phyloP scores from a whole-genome alignment of 2,329 filamentous ascomycete species.

The Byssoonygena ceratinophila region DNA sequence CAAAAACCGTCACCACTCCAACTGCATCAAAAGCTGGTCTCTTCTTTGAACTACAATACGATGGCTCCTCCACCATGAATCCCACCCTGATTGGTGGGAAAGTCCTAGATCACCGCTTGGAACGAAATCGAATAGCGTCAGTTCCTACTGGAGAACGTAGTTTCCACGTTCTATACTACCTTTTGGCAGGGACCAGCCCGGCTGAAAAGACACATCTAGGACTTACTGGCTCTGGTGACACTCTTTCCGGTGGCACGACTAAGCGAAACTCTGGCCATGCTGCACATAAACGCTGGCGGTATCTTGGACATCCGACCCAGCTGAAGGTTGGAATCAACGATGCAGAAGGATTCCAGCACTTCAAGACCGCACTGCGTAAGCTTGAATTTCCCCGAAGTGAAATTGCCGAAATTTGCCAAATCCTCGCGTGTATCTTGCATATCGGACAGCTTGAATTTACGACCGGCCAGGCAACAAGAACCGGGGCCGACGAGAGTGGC shows the following conservation, averaged over 20 bases:
- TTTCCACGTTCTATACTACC: constrained; percentile 92
- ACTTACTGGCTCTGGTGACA: constrained; percentile 42
- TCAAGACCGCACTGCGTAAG: constrained; percentile 90
- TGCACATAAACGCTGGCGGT: constrained; percentile 81
- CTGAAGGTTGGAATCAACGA: constrained; percentile 97
- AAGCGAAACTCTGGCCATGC: constrained; percentile 45
- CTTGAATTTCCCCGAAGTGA: constrained; percentile 87
- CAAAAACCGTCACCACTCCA: constrained; percentile 89
- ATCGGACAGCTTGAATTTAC: constrained; percentile 94
- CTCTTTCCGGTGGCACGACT: constrained; percentile 34
- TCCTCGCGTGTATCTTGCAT: constrained; percentile 88
- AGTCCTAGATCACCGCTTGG: constrained; percentile 81
- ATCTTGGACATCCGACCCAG: constrained; percentile 90
- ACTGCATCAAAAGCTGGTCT: constrained; percentile 92
- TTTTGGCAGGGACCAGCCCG: constrained; percentile 79
- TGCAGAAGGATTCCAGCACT: constrained; percentile 86
- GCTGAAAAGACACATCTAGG: constrained; percentile 82
- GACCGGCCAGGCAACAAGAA: constrained; percentile 66
- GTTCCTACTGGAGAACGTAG: constrained; percentile 94
- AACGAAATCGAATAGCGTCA: constrained; percentile 79
- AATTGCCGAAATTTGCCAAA: constrained; percentile 93
- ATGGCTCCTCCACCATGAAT: constrained; percentile 71
- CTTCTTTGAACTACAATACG: constrained; percentile 94
- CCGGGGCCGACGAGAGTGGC: constrained; percentile 78
- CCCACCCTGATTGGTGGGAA: constrained; percentile 90